Evolutionary conservation across 1,139 yeast genomes (phyloP).

Genomic region (Magnusiomyces sp.): DNA sequence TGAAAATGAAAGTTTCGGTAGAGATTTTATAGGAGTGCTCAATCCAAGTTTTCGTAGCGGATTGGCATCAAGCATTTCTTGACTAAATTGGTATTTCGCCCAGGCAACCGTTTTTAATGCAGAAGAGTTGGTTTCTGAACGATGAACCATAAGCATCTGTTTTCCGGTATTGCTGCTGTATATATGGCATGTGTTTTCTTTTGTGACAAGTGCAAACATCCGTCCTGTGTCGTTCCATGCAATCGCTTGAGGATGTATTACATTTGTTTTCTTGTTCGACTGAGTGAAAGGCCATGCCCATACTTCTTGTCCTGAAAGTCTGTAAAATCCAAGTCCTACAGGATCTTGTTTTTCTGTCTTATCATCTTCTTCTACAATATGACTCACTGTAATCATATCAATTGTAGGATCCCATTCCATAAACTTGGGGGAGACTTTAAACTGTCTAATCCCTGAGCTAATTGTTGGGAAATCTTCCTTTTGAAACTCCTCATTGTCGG

Average conservation of each 20-base stretch:
- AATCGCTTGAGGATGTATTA: neutral
- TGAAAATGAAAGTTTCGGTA: constrained; percentile 9
- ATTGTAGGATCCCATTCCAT: constrained; percentile 50
- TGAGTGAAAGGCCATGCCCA: constrained; percentile 28
- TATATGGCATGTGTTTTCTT: constrained; percentile 39
- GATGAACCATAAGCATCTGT: constrained; percentile 23
- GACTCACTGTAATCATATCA: constrained; percentile 40
- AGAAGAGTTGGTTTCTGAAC: neutral
- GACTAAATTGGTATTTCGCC: constrained; percentile 4
- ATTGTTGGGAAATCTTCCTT: constrained; percentile 5
- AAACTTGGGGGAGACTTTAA: constrained; percentile 34
- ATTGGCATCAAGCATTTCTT: constrained; percentile 6
- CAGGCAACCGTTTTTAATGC: constrained; percentile 6
- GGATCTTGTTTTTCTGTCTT: constrained; percentile 25
- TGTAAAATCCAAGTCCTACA: constrained; percentile 43
- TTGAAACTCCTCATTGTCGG: neutral
- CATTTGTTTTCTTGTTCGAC: neutral
- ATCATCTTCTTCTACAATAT: neutral
- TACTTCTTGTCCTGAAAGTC: constrained; percentile 49
- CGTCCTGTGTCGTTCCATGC: constrained; percentile 28
- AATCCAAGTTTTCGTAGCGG: constrained; percentile 7
- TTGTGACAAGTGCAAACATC: constrained; percentile 40
- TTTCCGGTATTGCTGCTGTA: constrained; percentile 45
- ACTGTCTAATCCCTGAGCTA: constrained; percentile 17
- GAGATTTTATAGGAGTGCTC: constrained; percentile 1